A percentile compares a stretch with the other conserved stretches of the same genome.
These are phyloP conservation scores for Medicago lupulina DNA, from an alignment of 306 rosid genomes.

Conservation along the genomic window DNA sequence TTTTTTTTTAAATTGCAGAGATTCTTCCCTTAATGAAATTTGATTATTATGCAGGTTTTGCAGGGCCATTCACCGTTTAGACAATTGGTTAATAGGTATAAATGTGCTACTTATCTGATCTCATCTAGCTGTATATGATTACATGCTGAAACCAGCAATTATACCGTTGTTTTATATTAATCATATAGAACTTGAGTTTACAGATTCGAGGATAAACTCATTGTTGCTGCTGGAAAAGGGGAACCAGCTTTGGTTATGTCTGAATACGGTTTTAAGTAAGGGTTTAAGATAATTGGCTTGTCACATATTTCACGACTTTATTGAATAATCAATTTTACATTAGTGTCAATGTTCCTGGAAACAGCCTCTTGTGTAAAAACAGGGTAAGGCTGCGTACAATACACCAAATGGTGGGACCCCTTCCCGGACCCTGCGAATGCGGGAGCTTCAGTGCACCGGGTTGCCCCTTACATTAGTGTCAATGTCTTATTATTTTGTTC, in stretches of 20 bases:
- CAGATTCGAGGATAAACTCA: conserved; percentile 77
- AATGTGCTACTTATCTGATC: conserved; percentile 32
- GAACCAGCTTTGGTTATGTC: conserved; percentile 91
- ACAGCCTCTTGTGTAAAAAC: no score
- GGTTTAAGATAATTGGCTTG: conserved; percentile 34
- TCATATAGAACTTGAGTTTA: conserved; percentile 26
- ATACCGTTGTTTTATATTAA: conserved; percentile 9
- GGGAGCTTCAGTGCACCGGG: no score
- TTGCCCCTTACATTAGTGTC: no score
- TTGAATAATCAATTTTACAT: conserved; percentile 31
- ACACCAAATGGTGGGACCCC: no score
- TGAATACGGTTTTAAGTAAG: conserved; percentile 87
- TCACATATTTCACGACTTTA: conserved; percentile 5
- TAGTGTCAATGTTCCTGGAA: no score
- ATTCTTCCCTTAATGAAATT: conserved; percentile 6
- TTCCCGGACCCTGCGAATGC: no score
- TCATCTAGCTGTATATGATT: conserved; percentile 2
- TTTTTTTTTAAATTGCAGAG: background rate
- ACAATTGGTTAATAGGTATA: conserved; percentile 75
- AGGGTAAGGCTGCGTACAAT: no score
- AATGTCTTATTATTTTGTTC: conserved; percentile 4
- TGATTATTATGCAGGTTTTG: conserved; percentile 64
- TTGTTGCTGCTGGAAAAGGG: conserved; percentile 94
- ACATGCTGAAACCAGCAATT: conserved; percentile 26
- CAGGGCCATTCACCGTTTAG: conserved; percentile 94